Percentiles rank a stretch among this genome's conserved stretches.
Evolutionary conservation across 1,139 yeast genomes (phyloP).

Genomic region (Ashbya aceris): DNA sequence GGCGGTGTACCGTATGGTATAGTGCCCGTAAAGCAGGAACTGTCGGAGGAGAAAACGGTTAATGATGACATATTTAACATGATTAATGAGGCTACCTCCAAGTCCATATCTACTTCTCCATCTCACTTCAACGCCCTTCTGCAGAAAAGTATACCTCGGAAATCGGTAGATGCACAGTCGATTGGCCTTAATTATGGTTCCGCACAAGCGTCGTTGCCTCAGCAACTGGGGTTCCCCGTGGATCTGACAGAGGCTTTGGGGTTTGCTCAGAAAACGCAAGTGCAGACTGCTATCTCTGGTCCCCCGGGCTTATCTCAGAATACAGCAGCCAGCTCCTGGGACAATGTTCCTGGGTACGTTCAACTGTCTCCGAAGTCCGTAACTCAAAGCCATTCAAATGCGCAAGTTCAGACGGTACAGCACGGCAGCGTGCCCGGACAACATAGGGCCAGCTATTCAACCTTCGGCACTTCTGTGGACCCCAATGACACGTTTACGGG

Average conservation of each 20-base stretch:
- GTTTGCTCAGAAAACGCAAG: background rate
- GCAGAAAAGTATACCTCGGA: background rate
- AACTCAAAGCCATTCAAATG: background rate
- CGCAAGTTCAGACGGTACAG: background rate
- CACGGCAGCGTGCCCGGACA: background rate
- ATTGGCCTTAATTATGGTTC: background rate
- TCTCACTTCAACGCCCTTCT: slow-evolving; percentile 2
- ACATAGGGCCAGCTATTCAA: slow-evolving; percentile 3
- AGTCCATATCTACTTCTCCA: slow-evolving; percentile 10
- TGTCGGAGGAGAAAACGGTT: slow-evolving; percentile 7
- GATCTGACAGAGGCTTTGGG: slow-evolving; percentile 2
- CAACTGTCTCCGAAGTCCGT: slow-evolving; percentile 5
- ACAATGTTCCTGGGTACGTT: slow-evolving; percentile 1
- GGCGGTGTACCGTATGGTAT: slow-evolving; percentile 9
- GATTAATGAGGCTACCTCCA: slow-evolving; percentile 22
- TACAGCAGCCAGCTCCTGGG: slow-evolving; percentile 6
- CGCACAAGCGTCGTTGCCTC: background rate
- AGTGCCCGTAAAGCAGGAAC: slow-evolving; percentile 1
- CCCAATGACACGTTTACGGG: slow-evolving; percentile 16
- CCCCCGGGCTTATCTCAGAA: background rate
- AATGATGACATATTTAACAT: slow-evolving; percentile 23
- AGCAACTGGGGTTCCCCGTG: background rate
- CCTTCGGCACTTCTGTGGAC: slow-evolving; percentile 1
- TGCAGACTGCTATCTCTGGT: background rate
- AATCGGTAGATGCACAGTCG: background rate